Evolutionary conservation across 352 stramenopile genomes (phyloP).

Genomic region (Phytophthora agathidicida): DNA sequence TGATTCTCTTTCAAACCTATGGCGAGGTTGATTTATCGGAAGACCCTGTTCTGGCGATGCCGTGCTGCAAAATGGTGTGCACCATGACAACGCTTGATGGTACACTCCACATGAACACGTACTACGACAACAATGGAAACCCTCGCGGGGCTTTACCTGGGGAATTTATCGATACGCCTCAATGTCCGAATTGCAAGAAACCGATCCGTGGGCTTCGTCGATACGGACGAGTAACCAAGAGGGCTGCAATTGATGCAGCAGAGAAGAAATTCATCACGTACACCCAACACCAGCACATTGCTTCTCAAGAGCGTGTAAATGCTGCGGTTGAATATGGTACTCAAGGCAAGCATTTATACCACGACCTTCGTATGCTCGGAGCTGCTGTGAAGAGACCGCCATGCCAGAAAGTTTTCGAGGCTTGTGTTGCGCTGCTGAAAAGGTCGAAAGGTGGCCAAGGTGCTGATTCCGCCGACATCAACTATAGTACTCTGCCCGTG

Average conservation of each 20-base stretch:
- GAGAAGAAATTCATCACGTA: constrained; percentile 60
- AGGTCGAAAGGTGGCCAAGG: constrained; percentile 27
- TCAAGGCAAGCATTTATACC: constrained; percentile 23
- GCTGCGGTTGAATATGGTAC: constrained; percentile 10
- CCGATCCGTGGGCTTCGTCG: constrained; percentile 49
- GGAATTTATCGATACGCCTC: constrained; percentile 34
- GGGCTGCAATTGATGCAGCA: constrained; percentile 40
- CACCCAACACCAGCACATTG: constrained; percentile 20
- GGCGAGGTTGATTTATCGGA: constrained; percentile 61
- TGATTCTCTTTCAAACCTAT: constrained; percentile 69
- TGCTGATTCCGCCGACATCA: constrained; percentile 27
- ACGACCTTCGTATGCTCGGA: constrained; percentile 30
- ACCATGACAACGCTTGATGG: constrained; percentile 80
- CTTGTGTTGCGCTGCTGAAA: constrained; percentile 37
- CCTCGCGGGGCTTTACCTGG: constrained; percentile 23
- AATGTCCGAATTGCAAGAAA: constrained; percentile 54
- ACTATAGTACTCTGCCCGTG: constrained; percentile 27
- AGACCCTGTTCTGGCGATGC: constrained; percentile 71
- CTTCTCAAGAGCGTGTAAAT: constrained; percentile 34
- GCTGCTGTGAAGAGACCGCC: constrained; percentile 26
- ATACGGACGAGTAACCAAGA: constrained; percentile 52
- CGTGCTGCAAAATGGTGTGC: constrained; percentile 71
- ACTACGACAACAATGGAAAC: constrained; percentile 38
- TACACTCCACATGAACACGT: constrained; percentile 40
- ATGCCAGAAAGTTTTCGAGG: constrained; percentile 42